Percentiles rank a stretch among this genome's conserved stretches.
Conservation (phyloP, 1,284 basidiomycete species). For the Irpex rosettiformis region DNA sequence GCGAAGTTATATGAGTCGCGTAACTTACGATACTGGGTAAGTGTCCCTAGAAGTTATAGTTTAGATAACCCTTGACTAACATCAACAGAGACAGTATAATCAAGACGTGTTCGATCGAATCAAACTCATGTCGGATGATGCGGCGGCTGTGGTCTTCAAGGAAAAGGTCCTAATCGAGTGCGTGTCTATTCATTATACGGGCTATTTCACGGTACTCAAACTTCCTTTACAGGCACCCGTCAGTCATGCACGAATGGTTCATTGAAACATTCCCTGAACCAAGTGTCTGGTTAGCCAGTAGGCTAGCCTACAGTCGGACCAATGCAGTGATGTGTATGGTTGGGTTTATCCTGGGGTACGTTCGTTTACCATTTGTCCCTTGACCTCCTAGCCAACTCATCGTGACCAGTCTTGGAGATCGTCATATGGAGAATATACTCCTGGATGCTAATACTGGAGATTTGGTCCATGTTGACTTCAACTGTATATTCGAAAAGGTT, state of each 20-base stretch:
- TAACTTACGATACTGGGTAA: conserved; percentile 62
- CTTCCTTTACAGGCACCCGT: conserved; percentile 57
- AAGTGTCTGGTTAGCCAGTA: conserved; percentile 88
- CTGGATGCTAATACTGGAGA: conserved; percentile 90
- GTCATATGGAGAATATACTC: conserved; percentile 97
- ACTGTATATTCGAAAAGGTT: conserved; percentile 96
- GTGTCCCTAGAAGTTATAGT: conserved; percentile 22
- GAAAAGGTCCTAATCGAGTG: conserved; percentile 60
- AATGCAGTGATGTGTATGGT: conserved; percentile 99
- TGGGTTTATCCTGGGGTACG: conserved; percentile 92
- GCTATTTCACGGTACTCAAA: not conserved
- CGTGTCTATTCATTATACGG: conserved; percentile 20
- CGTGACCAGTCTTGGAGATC: conserved; percentile 83
- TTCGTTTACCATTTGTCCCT: conserved; percentile 8
- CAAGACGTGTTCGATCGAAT: too few species aligned
- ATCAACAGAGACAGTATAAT: too few species aligned
- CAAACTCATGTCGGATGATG: conserved; percentile 43
- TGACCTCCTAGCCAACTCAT: not conserved
- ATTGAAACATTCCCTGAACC: conserved; percentile 96
- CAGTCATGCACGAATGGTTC: conserved; percentile 98
- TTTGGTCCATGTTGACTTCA: conserved; percentile 96
- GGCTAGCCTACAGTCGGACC: conserved; percentile 85
- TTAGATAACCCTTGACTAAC: not conserved
- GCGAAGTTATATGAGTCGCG: conserved; percentile 69
- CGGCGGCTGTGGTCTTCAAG: conserved; percentile 59